Base-by-base conservation (phyloP, 1,284 basidiomycete genomes). In the Apiotrichum veenhuisii region DNA sequence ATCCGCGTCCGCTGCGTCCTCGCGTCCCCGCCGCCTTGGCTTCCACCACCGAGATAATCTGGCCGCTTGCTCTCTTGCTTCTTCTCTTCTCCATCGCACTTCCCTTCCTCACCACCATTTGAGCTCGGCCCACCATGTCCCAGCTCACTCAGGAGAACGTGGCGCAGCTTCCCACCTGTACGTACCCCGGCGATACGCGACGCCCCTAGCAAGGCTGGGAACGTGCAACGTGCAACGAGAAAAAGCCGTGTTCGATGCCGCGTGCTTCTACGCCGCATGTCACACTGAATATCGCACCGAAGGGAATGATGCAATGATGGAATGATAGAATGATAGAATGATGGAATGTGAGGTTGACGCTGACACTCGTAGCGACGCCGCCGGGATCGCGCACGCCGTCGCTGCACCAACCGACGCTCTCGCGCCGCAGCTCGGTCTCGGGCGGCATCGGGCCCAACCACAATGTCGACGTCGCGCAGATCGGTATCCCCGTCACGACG, bases 331-430 rank as follows among this genome's bases (percentile, higher is more conserved):
- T n/a, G n/a, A n/a, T n/a, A n/a, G n/a, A n/a, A n/a, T n/a, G n/a
- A n/a, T n/a, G n/a, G n/a, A n/a, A n/a, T n/a, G n/a, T n/a, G n/a
- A n/a, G n/a, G n/a, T n/a, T n/a, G n/a, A 37, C 15, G 17, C 17
- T 18, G 11, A 18, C 11, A 4, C 22, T 17, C 2, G 18, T 44
- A 53, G 48, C 56, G 38, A 62, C 62, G 34, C 47, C 58, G 2
- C 52, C 59, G 12, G 52, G 61, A 3, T 62, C 64, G 5, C 63
- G 72, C 25, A 68, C 71, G 3, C 71, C 72, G 1, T 47, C 45
- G 17, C 58, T 72, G 11, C 72, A 74, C 57, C 70, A 76, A 52
- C 69, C 70, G 14, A 55, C 64, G 20, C 63, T 74, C n/a, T 76
- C 74, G 10, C 63, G 74, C 41, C 64, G 72, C 34, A 73, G 71